Evolutionary conservation across 768 basidiomycete genomes (phyloP).

Genomic region (Hygrocybe coccinea): DNA sequence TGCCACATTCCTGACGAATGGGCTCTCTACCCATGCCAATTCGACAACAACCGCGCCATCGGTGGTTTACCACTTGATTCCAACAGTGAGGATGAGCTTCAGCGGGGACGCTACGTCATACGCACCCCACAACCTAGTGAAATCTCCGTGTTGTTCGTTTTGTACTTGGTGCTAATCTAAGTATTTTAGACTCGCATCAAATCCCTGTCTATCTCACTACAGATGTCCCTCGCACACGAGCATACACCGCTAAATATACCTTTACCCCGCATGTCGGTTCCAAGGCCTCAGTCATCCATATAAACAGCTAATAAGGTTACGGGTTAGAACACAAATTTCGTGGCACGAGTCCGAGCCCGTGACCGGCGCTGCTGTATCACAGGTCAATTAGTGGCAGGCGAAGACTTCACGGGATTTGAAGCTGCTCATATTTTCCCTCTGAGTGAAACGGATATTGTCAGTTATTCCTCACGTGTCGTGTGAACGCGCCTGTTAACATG

Average conservation of each 20-base stretch:
- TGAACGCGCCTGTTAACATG: neutral
- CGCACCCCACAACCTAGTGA: conserved; percentile 14
- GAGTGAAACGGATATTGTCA: conserved; percentile 12
- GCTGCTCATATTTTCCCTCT: conserved; percentile 18
- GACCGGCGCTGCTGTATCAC: conserved; percentile 18
- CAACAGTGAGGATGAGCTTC: conserved; percentile 14
- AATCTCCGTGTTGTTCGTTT: conserved; percentile 4
- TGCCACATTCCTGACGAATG: conserved; percentile 10
- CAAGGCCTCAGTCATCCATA: neutral
- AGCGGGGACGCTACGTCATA: conserved; percentile 17
- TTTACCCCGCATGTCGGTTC: conserved; percentile 15
- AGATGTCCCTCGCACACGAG: conserved; percentile 16
- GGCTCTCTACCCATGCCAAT: conserved; percentile 12
- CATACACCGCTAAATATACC: conserved; percentile 15
- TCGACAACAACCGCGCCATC: conserved; percentile 4
- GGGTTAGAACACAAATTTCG: conserved; percentile 12
- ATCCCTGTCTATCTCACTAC: conserved; percentile 12
- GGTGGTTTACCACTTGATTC: conserved; percentile 16
- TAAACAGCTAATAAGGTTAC: neutral
- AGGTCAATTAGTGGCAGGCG: conserved; percentile 14
- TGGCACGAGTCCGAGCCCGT: conserved; percentile 14
- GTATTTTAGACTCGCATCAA: conserved; percentile 11
- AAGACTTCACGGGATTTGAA: conserved; percentile 19
- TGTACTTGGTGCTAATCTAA: conserved; percentile 3
- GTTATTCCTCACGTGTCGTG: neutral